Evolutionary conservation across 345 rosid species (phyloP), one percentile per base, ranked within the genome.

Genomic region (Pugionium dolabratum): DNA sequence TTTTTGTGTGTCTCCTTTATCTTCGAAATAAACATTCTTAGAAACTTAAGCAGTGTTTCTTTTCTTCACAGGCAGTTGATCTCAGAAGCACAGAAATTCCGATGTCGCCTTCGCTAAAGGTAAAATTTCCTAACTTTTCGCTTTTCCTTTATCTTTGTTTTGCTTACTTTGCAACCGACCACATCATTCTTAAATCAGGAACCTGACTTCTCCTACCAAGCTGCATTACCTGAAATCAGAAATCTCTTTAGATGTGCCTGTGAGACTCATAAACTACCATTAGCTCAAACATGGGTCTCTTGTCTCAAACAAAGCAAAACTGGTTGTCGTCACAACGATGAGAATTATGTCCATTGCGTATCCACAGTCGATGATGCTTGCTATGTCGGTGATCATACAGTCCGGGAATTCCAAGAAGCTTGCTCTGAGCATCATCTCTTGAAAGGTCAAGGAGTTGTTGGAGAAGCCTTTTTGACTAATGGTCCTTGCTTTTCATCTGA

Each of bases 401-500:
- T 86, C 68, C 79, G 67, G 58, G 81, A 70, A 37, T 94, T 94
- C 76, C 97, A 85, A 2, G 95, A 88, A 74, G 97, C 95, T 53
- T 94, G 97, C 79, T 94, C 96, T 4, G 99, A 88, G 81, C 89
- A 94, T 71, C 99, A 94, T 83, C 81, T 94, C 53, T 77, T 94
- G 37, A 88, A 86, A 80, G 97, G 99, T 59, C 92, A 94, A 74
- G 97, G 97, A 37, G 83, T 94, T 55, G 95, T 77, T 5, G 99
- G 99, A 50, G 70, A 70, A 79, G 99, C 99, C 1, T 94, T 94
- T 73, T 55, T 85, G 57, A 90, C 99, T 2, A 94, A 90, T 68
- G 84, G 88, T 60, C 96, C 97, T 6, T 88, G 99, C 83, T 94
- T 90, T 78, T 80, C 83, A n/a, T 56, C 86, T 7, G 90, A 94